Percentiles rank a stretch among this genome's conserved stretches.
Evolutionary conservation across 257 asterid species (phyloP).

Genomic region (Gentiana macrophylla): DNA sequence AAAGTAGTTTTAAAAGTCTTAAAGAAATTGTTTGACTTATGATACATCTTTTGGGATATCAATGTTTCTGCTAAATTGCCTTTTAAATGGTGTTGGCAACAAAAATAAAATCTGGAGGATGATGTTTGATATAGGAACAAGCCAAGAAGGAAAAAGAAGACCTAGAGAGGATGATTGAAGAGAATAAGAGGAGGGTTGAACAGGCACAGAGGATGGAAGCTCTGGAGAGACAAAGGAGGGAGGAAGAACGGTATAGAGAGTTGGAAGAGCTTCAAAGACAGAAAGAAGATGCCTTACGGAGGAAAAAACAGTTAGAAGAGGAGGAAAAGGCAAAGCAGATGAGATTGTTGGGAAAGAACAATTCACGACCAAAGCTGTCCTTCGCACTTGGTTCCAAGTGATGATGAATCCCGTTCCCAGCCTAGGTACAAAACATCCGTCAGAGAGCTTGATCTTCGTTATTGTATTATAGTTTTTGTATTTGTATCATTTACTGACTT

Average conservation of each 20-base stretch:
- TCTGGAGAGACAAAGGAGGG: constrained; percentile 54
- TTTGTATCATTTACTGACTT: too few relatives aligned
- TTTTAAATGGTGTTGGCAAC: too few relatives aligned
- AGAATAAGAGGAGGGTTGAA: constrained; percentile 65
- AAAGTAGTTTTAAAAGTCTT: too few relatives aligned
- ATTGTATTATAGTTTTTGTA: too few relatives aligned
- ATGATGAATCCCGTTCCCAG: too few relatives aligned
- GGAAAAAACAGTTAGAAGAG: constrained; percentile 78
- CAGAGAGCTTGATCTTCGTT: too few relatives aligned
- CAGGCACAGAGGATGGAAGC: constrained; percentile 92
- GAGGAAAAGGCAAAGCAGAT: constrained; percentile 90
- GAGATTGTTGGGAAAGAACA: constrained; percentile 86
- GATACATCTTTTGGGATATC: too few relatives aligned
- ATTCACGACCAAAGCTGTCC: constrained; percentile 85
- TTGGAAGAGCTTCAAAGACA: constrained; percentile 87
- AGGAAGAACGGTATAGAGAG: constrained; percentile 75
- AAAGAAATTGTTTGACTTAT: too few relatives aligned
- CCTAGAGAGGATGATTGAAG: constrained; percentile 70
- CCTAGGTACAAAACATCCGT: too few relatives aligned
- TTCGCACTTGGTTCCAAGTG: constrained; percentile 73
- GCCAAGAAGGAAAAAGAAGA: constrained; percentile 68
- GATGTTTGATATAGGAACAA: constrained; percentile 45
- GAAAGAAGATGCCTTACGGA: constrained; percentile 78
- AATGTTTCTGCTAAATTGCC: too few relatives aligned
- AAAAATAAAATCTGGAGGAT: not conserved